Evolutionary conservation across 2,329 filamentous ascomycete genomes (phyloP).

Genomic region (Claviceps pusilla): DNA sequence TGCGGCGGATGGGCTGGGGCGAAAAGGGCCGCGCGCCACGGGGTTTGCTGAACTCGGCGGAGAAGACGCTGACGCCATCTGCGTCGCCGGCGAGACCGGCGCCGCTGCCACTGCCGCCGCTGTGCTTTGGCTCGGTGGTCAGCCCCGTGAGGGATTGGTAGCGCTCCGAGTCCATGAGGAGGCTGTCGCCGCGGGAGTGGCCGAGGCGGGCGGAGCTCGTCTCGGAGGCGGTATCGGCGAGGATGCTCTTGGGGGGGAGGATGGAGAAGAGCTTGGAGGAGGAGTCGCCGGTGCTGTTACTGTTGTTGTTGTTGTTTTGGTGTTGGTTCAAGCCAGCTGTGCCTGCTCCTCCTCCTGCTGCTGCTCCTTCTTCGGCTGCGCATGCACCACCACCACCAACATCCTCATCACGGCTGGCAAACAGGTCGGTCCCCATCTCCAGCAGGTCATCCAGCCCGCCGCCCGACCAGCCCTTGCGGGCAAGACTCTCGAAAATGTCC

Average conservation of each 20-base stretch:
- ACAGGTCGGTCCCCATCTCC: slow-evolving; percentile 48
- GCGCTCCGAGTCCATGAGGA: slow-evolving; percentile 34
- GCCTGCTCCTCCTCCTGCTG: background rate
- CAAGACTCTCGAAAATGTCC: slow-evolving; percentile 53
- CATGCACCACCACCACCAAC: slow-evolving; percentile 10
- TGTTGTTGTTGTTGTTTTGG: background rate
- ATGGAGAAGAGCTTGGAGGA: slow-evolving; percentile 46
- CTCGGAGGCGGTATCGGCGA: slow-evolving; percentile 35
- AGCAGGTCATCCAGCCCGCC: slow-evolving; percentile 52
- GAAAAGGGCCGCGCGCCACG: slow-evolving; percentile 44
- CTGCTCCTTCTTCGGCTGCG: background rate
- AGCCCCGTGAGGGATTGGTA: slow-evolving; percentile 45
- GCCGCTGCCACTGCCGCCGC: slow-evolving; percentile 3
- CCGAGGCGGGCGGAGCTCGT: slow-evolving; percentile 12
- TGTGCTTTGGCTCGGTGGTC: slow-evolving; percentile 14
- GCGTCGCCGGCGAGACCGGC: slow-evolving; percentile 10
- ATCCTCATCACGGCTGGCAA: slow-evolving; percentile 32
- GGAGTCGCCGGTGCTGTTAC: slow-evolving; percentile 16
- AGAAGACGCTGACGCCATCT: slow-evolving; percentile 38
- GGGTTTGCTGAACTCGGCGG: slow-evolving; percentile 36
- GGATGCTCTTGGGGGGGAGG: slow-evolving; percentile 47
- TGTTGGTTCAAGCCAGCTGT: background rate
- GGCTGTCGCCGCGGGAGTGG: slow-evolving; percentile 37
- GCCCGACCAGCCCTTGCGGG: slow-evolving; percentile 52
- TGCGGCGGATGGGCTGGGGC: slow-evolving; percentile 34